Evolutionary conservation across 2,329 filamentous ascomycete genomes (phyloP).

Genomic region (Bertia moriformis): DNA sequence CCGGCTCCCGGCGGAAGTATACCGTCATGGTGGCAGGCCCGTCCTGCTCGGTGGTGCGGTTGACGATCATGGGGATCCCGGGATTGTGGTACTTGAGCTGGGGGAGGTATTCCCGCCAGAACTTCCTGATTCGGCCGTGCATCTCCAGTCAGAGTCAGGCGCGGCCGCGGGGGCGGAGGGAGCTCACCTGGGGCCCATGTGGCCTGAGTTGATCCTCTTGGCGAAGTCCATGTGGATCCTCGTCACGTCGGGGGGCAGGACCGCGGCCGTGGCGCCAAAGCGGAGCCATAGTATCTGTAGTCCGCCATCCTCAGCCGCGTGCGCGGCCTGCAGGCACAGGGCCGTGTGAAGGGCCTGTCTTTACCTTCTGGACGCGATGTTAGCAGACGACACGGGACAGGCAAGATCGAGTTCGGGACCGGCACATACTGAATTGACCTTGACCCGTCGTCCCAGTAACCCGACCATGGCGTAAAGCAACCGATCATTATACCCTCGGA

Average conservation of each 20-base stretch:
- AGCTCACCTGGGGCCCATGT: constrained; percentile 60
- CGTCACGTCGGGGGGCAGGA: constrained; percentile 63
- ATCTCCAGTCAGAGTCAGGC: neutral
- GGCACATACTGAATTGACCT: too few species aligned
- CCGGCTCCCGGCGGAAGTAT: constrained; percentile 32
- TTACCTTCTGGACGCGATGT: constrained; percentile 25
- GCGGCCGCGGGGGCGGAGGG: neutral
- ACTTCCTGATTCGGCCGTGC: constrained; percentile 49
- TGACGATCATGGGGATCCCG: constrained; percentile 65
- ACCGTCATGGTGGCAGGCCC: constrained; percentile 48
- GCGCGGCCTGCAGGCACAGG: constrained; percentile 10
- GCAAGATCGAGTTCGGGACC: too few species aligned
- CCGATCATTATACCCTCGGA: too few species aligned
- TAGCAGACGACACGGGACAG: constrained; percentile 8
- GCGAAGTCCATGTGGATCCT: constrained; percentile 65
- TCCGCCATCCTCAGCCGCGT: too few species aligned
- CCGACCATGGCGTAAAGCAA: too few species aligned
- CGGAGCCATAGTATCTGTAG: constrained; percentile 62
- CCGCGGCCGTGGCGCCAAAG: constrained; percentile 68
- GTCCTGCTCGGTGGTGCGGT: constrained; percentile 43
- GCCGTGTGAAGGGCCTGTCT: too few species aligned
- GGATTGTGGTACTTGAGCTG: constrained; percentile 93
- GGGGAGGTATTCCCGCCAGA: constrained; percentile 72
- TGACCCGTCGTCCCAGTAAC: too few species aligned
- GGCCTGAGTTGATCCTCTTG: constrained; percentile 42